Conservation (phyloP, 345 rosid genomes). For the Eucalyptus polyanthemos region DNA sequence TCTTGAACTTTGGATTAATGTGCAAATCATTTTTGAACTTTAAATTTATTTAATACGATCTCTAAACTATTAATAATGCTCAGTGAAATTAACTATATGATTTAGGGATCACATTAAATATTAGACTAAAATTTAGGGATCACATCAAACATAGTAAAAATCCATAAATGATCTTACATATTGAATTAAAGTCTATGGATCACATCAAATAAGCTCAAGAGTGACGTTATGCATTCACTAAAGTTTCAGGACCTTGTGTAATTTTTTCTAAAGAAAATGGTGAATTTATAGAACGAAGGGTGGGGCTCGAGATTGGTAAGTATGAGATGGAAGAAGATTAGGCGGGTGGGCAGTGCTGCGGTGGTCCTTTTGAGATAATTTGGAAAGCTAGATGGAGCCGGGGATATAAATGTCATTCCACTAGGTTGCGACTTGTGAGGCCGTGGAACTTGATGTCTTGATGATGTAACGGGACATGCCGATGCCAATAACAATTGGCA, state of each 20-base stretch:
- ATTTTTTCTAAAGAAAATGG: neutral
- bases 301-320: neutral
- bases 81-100: no score
- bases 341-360: neutral
- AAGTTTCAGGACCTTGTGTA: fast-evolving
- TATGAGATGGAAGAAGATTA: neutral
- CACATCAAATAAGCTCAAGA: fast-evolving
- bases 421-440: neutral
- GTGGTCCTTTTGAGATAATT: neutral
- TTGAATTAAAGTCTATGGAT: fast-evolving
- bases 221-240: fast-evolving
- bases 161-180: fast-evolving
- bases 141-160: no score
- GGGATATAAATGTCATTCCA: neutral
- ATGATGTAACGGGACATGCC: neutral
- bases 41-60: no score
- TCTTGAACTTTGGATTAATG: no score
- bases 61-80: no score
- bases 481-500: neutral
- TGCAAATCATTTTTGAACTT: fast-evolving
- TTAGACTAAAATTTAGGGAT: fast-evolving
- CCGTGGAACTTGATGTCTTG: neutral
- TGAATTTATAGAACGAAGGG: fast-evolving
- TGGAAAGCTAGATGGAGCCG: neutral
- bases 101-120: neutral